Evolutionary conservation across 352 stramenopile genomes (phyloP), one percentile per base, ranked within the genome.

Genomic region (Globisporangium megalacanthum): DNA sequence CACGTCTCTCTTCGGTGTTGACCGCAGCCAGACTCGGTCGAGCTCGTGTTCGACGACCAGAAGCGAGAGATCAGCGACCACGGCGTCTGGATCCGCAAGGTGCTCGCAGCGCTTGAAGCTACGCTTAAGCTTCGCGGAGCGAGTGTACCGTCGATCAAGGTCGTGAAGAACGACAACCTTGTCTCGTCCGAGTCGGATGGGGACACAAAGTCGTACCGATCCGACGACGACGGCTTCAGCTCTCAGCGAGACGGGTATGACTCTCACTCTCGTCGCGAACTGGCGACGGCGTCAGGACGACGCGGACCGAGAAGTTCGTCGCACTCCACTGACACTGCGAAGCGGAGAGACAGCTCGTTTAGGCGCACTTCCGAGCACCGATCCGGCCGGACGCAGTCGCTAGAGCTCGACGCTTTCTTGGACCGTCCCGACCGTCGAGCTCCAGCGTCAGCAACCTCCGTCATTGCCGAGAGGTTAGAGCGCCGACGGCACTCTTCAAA

Each of bases 31-130:
- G 64, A 76, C 19, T 57, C 45, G 36, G 58, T 83, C 29, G 77
- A 83, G 41, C 54, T 71, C 8, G 48, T 70, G 13, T 77, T 81
- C 41, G 76, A 84, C 22, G 50, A 66, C 0, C 78, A 79, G 60
- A 70, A 82, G 36, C 54, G 60, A 0, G 50, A 72, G 20, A 62
- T 88, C n/a, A 75, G 76, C 13, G 69, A 79, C 9, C 70, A 83
- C 51, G 67, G 69, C 57, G 36, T 56, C 8, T 94, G 84, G 84
- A 47, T 89, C n/a, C 77, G 70, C 17, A 54, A 72, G 46, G 67
- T 59, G n/a, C 56, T 64, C 4, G 42, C 50, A 0, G 36, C 61
- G 15, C 37, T 90, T 17, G 64, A 80, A 41, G 64, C 57, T 5
- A 59, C 62, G 1, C 73, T 82, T 55, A 50, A 37, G 36, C 54